phyloP scores from a whole-genome alignment of 164 flowering plant genomes.

The Sextonia rubra region DNA sequence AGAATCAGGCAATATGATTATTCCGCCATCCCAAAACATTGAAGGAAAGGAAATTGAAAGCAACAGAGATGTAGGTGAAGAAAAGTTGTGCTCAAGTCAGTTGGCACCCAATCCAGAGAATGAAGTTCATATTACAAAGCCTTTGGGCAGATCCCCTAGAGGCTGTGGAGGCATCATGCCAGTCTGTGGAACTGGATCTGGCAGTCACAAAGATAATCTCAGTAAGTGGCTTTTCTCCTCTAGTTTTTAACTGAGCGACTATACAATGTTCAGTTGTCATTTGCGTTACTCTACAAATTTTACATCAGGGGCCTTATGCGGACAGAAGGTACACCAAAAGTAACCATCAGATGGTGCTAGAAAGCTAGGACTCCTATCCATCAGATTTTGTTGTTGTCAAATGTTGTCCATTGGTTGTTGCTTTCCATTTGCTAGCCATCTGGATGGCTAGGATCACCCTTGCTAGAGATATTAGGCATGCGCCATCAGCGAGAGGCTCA shows the following conservation, averaged over 20 bases:
- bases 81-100: constrained; percentile 10
- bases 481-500: not conserved
- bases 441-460: not conserved
- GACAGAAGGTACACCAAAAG: not conserved
- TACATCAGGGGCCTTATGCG: not conserved
- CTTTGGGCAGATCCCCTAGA: constrained; percentile 13
- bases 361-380: too few species aligned
- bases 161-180: constrained; percentile 14
- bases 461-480: not conserved
- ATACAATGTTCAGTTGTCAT: not conserved
- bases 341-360: not conserved
- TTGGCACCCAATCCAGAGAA: constrained; percentile 8
- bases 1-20: constrained; percentile 31
- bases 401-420: not conserved
- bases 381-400: too few species aligned
- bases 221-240: not conserved
- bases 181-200: constrained; percentile 13
- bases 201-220: constrained; percentile 4
- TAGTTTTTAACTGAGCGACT: not conserved
- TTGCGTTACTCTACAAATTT: not conserved
- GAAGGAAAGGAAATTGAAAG: constrained; percentile 14
- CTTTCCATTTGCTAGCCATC: not conserved
- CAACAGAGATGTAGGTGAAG: constrained; percentile 17
- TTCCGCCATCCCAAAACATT: constrained; percentile 20
- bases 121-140: constrained; percentile 16